These are phyloP conservation scores for Fusarium hostae DNA, from an alignment of 2,329 filamentous ascomycete genomes.

Conservation along the genomic window DNA sequence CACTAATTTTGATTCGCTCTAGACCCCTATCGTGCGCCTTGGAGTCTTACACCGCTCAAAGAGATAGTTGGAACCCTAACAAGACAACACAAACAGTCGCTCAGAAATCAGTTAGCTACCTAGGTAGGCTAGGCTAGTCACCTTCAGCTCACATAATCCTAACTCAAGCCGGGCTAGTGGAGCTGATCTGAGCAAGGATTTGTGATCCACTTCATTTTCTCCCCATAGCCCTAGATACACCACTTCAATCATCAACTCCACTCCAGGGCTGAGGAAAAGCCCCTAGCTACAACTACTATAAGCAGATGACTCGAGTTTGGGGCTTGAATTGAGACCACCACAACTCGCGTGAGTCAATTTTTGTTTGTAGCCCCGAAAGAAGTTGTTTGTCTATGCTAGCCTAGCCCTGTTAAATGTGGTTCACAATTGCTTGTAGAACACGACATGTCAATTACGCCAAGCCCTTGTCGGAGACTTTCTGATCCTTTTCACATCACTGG, in stretches of 20 bases:
- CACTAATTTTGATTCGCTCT: too few relatives aligned
- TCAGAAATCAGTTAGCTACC: neutral
- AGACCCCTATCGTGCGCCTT: too few relatives aligned
- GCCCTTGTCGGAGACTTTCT: conserved; percentile 26
- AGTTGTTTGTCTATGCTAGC: neutral
- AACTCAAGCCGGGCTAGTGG: neutral
- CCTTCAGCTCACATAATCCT: neutral
- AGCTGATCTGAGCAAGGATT: neutral
- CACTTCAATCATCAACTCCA: neutral
- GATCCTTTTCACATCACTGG: neutral
- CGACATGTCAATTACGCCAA: conserved; percentile 32
- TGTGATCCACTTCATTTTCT: neutral
- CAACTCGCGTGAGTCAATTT: neutral
- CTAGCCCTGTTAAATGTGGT: neutral
- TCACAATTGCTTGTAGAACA: conserved; percentile 7
- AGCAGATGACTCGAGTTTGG: conserved; percentile 3
- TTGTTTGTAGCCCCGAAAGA: neutral
- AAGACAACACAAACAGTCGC: too few relatives aligned
- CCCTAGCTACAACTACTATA: neutral
- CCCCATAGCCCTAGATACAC: neutral
- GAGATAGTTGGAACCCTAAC: too few relatives aligned
- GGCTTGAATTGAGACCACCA: neutral
- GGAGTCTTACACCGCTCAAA: too few relatives aligned
- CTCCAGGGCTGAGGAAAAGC: neutral
- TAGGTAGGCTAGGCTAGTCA: neutral